Evolutionary conservation across 2,329 filamentous ascomycete genomes (phyloP).

Genomic region (Fusarium begoniae): DNA sequence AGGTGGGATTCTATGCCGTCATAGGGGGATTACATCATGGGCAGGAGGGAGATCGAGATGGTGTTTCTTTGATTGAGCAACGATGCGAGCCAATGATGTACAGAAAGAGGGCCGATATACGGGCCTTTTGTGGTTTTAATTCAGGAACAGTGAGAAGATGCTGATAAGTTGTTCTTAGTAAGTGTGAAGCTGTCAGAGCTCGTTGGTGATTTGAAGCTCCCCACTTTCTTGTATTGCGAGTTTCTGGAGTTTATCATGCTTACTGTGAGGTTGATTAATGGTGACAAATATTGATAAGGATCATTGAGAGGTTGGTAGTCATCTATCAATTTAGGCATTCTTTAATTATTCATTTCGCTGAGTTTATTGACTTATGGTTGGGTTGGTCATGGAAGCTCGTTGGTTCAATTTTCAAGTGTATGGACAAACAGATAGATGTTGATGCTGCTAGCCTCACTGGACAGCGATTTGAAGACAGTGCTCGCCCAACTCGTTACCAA

Average conservation of each 20-base stretch:
- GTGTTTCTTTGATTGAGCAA: background rate
- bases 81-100: background rate
- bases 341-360: too few relatives aligned
- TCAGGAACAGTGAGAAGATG: conserved; percentile 3
- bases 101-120: background rate
- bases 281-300: background rate
- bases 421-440: accelerated
- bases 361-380: background rate
- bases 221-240: conserved; percentile 2
- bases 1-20: conserved; percentile 38
- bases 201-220: background rate
- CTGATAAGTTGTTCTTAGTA: background rate
- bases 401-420: accelerated
- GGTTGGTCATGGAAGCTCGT: background rate
- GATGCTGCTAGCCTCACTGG: background rate
- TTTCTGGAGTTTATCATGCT: conserved; percentile 4
- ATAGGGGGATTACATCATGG: conserved; percentile 43
- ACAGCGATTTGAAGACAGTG: background rate
- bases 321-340: accelerated
- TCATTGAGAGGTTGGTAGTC: background rate
- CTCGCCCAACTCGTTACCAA: background rate
- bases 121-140: background rate
- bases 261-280: background rate
- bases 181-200: conserved; percentile 10
- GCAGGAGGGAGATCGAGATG: conserved; percentile 27